A percentile compares a stretch with the other conserved stretches of the same genome.
These are phyloP conservation scores for Debaryomyces psychrophilus DNA, from an alignment of 1,139 yeast genomes.

Conservation along the genomic window DNA sequence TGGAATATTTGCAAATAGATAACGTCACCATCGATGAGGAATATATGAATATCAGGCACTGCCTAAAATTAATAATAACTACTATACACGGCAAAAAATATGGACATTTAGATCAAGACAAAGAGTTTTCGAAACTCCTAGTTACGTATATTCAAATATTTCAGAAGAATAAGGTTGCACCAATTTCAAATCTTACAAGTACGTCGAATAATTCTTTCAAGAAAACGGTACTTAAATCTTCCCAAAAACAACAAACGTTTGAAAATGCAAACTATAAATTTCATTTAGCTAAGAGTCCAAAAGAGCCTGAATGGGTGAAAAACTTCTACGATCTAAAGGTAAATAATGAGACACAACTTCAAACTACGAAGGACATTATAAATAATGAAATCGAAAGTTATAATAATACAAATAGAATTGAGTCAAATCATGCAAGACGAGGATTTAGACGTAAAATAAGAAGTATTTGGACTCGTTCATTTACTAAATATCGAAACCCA, in stretches of 20 bases:
- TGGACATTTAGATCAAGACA: background rate
- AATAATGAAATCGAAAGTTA: background rate
- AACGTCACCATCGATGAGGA: background rate
- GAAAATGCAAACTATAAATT: conserved; percentile 11
- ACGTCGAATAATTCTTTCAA: conserved; percentile 1
- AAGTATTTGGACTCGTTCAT: background rate
- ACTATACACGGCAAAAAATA: background rate
- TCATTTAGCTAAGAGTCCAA: conserved; percentile 9
- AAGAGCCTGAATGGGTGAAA: conserved; percentile 16
- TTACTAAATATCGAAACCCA: background rate
- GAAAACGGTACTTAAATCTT: conserved; percentile 12
- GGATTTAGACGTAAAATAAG: conserved; percentile 1
- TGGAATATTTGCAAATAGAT: background rate
- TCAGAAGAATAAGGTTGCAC: conserved; percentile 4
- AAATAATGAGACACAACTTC: background rate
- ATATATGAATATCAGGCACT: conserved; percentile 3
- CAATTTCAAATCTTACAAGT: background rate
- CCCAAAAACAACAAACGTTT: conserved; percentile 3
- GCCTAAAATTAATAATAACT: conserved; percentile 4
- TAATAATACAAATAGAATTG: background rate
- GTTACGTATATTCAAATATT: conserved; percentile 2
- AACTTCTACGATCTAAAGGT: conserved; percentile 9
- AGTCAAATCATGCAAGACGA: background rate
- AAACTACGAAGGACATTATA: background rate
- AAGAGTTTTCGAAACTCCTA: conserved; percentile 4